These are phyloP conservation scores for Naganishia friedmannii DNA, from an alignment of 768 basidiomycete species.

Conservation along the genomic window DNA sequence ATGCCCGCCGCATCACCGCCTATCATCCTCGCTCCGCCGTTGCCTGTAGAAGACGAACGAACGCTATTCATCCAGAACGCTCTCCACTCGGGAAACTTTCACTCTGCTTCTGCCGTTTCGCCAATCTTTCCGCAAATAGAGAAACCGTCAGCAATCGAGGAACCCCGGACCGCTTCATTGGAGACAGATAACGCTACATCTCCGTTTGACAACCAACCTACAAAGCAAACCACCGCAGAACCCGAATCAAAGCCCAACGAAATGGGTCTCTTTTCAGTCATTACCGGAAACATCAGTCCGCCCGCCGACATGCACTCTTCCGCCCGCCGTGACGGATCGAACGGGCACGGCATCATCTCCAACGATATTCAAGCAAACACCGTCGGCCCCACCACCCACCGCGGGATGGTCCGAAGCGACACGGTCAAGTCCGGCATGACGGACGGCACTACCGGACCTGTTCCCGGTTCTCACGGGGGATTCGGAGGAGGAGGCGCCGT, in stretches of 20 bases:
- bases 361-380: slow-evolving; percentile 16
- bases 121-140: neutral
- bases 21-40: slow-evolving; percentile 8
- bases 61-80: slow-evolving; percentile 1
- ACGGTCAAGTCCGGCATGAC: slow-evolving; percentile 23
- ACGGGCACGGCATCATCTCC: slow-evolving; percentile 10
- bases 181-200: neutral
- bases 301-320: slow-evolving; percentile 18
- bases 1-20: neutral
- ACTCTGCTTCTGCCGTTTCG: neutral
- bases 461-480: neutral
- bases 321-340: neutral
- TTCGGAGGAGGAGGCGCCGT: neutral
- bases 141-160: slow-evolving; percentile 7
- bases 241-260: neutral
- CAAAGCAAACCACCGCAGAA: too few relatives aligned
- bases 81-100: neutral
- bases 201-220: neutral
- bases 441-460: neutral
- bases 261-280: slow-evolving; percentile 29
- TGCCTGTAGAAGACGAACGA: slow-evolving; percentile 1
- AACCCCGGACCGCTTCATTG: slow-evolving; percentile 7
- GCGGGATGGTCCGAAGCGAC: slow-evolving; percentile 2
- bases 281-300: slow-evolving; percentile 22
- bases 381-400: slow-evolving; percentile 10